Base-by-base conservation (phyloP, 495 filamentous ascomycete genomes). In the Lepidopterella palustris region DNA sequence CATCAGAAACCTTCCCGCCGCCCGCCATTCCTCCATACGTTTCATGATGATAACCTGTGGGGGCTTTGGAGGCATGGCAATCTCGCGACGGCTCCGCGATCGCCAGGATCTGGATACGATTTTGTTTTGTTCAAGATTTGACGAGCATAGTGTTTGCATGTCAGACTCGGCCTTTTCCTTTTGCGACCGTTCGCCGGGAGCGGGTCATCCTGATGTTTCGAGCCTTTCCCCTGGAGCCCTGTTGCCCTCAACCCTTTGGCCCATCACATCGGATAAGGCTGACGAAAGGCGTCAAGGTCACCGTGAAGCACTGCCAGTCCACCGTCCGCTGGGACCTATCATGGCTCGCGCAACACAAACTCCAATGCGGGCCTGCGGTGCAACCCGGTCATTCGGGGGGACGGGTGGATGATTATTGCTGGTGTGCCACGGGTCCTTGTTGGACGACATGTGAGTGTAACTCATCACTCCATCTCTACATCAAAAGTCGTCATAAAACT, bases 81-180 rank as follows among this genome's bases (percentile, higher is more conserved):
- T 24, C 23, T 53, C 42, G 47, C 15, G 18, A 53, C 1, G 32
- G 6, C 11, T 45, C 21, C 31, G 15, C 29, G 47, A 15, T 50
- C 21, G 47, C 26, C 15, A 2, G 47, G 47, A 13, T 25, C 47
- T 50, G 20, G 47, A 24, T 9, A 27, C 47, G 47, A 2, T 50
- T n/a, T n/a, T 27, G 5, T 23, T 32, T 13, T 21, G 1, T 23
- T 45, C 53, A 31, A 58, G 25, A 47, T 66, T 61, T 20, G 23
- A 59, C 55, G 27, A n/a, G 23, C 40, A 26, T 65, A 58, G 51
- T 62, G 52, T 57, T 62, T n/a, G 55, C 35, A 59, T 57, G 63
- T 66, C 54, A 66, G 51, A 62, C 63, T 66, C 63, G 63, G 63
- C 31, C 55, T 62, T 66, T 62, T 66, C 56, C 45, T 62, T 48